Evolutionary conservation across 2,329 filamentous ascomycete species (phyloP).

Genomic region (Penicillium sp.): DNA sequence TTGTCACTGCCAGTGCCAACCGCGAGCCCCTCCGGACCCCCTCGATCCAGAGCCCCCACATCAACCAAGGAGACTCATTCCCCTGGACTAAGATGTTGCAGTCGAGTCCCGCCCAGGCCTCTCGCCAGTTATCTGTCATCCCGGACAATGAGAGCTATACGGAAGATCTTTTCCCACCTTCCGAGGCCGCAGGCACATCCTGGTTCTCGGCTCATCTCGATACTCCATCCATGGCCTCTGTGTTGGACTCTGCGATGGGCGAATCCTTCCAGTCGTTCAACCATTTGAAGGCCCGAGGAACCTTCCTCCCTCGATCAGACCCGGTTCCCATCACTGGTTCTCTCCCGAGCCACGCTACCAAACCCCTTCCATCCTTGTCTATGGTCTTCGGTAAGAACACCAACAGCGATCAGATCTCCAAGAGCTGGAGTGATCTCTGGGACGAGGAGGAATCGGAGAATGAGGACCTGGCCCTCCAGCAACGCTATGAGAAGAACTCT

Average conservation of each 20-base stretch:
- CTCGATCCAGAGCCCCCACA: conserved; percentile 84
- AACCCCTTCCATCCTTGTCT: conserved; percentile 71
- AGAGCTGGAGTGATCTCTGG: conserved; percentile 99
- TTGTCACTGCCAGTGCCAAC: conserved; percentile 79
- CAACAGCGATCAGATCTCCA: conserved; percentile 75
- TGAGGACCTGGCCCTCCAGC: conserved; percentile 64
- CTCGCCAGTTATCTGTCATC: conserved; percentile 85
- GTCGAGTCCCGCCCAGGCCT: conserved; percentile 69
- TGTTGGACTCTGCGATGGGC: conserved; percentile 80
- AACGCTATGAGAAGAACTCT: conserved; percentile 66
- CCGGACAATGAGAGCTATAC: conserved; percentile 76
- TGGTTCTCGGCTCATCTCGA: conserved; percentile 80
- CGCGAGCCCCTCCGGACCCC: conserved; percentile 94
- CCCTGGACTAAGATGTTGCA: conserved; percentile 93
- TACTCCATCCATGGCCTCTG: conserved; percentile 81
- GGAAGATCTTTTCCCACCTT: conserved; percentile 84
- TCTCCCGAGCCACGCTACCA: conserved; percentile 66
- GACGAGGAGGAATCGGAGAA: conserved; percentile 80
- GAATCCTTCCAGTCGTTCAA: conserved; percentile 78
- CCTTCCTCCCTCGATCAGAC: conserved; percentile 56
- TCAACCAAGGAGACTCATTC: conserved; percentile 79
- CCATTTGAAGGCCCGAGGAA: conserved; percentile 49
- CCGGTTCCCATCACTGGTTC: conserved; percentile 79
- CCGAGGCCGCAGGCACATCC: conserved; percentile 65
- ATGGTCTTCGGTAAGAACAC: conserved; percentile 75